Base-by-base conservation (phyloP, 495 filamentous ascomycete species). In the Xylaria grammica region DNA sequence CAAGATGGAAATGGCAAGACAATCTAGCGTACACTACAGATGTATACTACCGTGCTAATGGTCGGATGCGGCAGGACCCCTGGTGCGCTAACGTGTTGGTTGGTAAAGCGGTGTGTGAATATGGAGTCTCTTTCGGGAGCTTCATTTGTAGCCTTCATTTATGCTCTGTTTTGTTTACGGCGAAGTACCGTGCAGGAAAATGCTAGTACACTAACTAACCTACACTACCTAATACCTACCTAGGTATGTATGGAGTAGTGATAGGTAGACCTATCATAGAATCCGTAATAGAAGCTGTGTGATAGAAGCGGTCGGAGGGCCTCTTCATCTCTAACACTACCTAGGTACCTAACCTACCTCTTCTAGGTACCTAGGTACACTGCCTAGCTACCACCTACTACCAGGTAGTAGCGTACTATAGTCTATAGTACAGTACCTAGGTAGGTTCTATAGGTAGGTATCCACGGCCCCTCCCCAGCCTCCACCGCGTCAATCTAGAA, bases 61-160 rank as follows among this genome's bases (percentile, higher is more conserved):
- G 11, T 42, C 8, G 40, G 40, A 46, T 48, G 56, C 40, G 42
- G 54, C 40, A 59, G 36, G 56, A 46, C 56, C 56, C 56, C 42
- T 59, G 42, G 3, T 8, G 29, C 42, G 19, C 42, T n/a, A 59
- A 48, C 42, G 44, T 7, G 56, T 24, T 24, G 56, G 42, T 32
- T 27, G 54, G 56, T 59, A 59, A 48, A 36, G 42, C 56, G 56
- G 56, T 59, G 56, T 59, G 56, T 24, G 10, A 8, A 48, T 32
- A 27, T 48, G 56, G 55, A 26, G 36, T 20, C 0, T 8, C 10
- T 26, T 38, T 19, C 42, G 17, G 42, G 26, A 60, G 44, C 42
- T 60, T 38, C 24, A 59, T 32, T 17, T n/a, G n/a, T n/a, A n/a
- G n/a, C n/a, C n/a, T n/a, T n/a, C n/a, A n/a, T n/a, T n/a, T n/a